phyloP scores from a whole-genome alignment of 306 rosid species.

The Prunus fruticosa region DNA sequence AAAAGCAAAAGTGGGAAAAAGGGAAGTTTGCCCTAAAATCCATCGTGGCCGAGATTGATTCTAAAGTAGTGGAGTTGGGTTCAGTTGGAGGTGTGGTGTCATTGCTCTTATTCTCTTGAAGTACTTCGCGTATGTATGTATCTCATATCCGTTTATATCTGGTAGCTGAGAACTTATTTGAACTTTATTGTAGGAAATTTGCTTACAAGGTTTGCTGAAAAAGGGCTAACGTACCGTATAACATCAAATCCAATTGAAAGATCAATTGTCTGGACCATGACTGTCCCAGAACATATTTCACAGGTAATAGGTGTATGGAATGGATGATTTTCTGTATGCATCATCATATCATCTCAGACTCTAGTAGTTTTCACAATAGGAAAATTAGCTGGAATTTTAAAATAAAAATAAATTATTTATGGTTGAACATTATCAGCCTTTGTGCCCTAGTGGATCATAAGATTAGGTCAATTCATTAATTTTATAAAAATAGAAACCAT shows the following conservation, averaged over 20 bases:
- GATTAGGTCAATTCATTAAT: neutral
- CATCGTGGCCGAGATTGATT: conserved; percentile 79
- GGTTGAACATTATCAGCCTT: neutral
- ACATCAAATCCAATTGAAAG: conserved; percentile 79
- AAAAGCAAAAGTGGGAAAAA: conserved; percentile 83
- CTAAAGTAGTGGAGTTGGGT: conserved; percentile 82
- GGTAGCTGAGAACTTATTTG: neutral
- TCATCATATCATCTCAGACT: neutral
- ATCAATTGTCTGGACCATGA: conserved; percentile 88
- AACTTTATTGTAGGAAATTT: conserved; percentile 57
- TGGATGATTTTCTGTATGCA: neutral
- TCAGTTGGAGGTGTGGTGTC: conserved; percentile 75
- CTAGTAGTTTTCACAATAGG: neutral
- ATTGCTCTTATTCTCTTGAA: neutral
- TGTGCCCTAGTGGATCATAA: neutral
- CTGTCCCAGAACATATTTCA: conserved; percentile 73
- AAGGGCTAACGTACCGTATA: conserved; percentile 67
- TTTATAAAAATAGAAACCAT: neutral
- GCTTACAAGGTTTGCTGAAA: conserved; percentile 86
- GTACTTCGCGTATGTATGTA: no score
- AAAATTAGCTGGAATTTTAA: neutral
- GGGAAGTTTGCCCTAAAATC: conserved; percentile 82
- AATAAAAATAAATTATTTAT: neutral
- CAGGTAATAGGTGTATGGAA: conserved; percentile 46
- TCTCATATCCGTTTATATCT: neutral